A percentile compares a stretch with the other conserved stretches of the same genome.
These are phyloP conservation scores for Mucor velutinosus DNA, from an alignment of 371 early-diverging fungal species.

Conservation along the genomic window DNA sequence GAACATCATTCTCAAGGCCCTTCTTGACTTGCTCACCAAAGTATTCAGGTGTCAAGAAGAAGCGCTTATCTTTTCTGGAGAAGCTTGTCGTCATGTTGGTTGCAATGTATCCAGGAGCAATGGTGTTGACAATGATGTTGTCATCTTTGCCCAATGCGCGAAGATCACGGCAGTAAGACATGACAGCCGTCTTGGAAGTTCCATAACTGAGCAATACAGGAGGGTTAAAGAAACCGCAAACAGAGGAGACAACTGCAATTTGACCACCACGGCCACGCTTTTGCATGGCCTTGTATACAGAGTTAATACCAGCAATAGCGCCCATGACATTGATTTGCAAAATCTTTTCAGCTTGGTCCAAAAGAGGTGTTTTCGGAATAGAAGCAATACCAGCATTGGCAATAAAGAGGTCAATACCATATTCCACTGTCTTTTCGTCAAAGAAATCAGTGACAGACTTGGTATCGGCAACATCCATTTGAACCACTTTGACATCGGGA, in stretches of 20 bases:
- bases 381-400: constrained; percentile 24
- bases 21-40: constrained; percentile 18
- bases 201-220: constrained; percentile 14
- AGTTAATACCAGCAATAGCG: constrained; percentile 20
- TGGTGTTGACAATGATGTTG: constrained; percentile 18
- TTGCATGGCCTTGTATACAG: constrained; percentile 19
- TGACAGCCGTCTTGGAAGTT: constrained; percentile 24
- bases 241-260: constrained; percentile 25
- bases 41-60: constrained; percentile 13
- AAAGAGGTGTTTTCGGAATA: constrained; percentile 2
- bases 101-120: constrained; percentile 23
- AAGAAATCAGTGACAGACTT: constrained; percentile 11
- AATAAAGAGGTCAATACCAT: constrained; percentile 23
- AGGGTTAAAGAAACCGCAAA: constrained; percentile 14
- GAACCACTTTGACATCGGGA: constrained; percentile 23
- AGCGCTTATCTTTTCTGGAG: not conserved
- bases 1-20: constrained; percentile 15
- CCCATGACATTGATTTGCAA: constrained; percentile 16
- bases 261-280: constrained; percentile 23
- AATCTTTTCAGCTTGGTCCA: constrained; percentile 18
- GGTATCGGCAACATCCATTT: constrained; percentile 24
- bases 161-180: constrained; percentile 23
- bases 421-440: constrained; percentile 13
- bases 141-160: constrained; percentile 21
- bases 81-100: constrained; percentile 18